Base-by-base conservation (phyloP, 2,329 filamentous ascomycete genomes). In the Epichloe typhina region DNA sequence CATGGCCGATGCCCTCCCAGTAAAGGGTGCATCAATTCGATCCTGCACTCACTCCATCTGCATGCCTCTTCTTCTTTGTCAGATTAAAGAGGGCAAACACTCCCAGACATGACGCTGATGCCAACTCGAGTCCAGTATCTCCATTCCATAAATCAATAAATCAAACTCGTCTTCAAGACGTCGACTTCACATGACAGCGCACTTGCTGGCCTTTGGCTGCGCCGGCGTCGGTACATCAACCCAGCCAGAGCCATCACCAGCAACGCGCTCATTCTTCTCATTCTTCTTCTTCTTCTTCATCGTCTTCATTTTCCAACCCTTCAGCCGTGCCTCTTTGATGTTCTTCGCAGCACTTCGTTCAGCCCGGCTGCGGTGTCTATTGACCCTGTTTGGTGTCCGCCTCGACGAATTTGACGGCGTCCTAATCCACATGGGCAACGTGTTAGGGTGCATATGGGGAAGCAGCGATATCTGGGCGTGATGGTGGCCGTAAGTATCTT, bases 331-430 rank as follows among this genome's bases (percentile, higher is more conserved):
- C 54, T 82, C 79, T 17, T 74, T 71, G 31, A 83, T 77, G 56
- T 83, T 83, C 64, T 77, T 81, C 9, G 77, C 73, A 5, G 79
- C 79, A 51, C 78, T 80, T 31, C 77, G 69, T 59, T 79, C 76
- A 2, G 79, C 79, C 40, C 79, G 72, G 57, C 77, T 81, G 38
- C 69, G 69, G 26, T 69, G 71, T 36, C 76, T 66, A 50, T 62
- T 70, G 5, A 79, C 62, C 41, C 69, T 71, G 0, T 69, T 67
- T 53, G 69, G 56, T 51, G 68, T 64, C 47, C 70, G 66, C 55
- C 59, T 60, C 15, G 65, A 58, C 0, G 64, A 55, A 5, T 62
- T 55, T 6, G 69, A 65, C 2, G 66, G 61, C 3, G 67, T 57
- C 6, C 67, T 63, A 31, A 70, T 61, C 63, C 67, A 71, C 6